These are phyloP conservation scores for Lachnellula willkommii DNA, from an alignment of 2,329 filamentous ascomycete species.

Conservation along the genomic window DNA sequence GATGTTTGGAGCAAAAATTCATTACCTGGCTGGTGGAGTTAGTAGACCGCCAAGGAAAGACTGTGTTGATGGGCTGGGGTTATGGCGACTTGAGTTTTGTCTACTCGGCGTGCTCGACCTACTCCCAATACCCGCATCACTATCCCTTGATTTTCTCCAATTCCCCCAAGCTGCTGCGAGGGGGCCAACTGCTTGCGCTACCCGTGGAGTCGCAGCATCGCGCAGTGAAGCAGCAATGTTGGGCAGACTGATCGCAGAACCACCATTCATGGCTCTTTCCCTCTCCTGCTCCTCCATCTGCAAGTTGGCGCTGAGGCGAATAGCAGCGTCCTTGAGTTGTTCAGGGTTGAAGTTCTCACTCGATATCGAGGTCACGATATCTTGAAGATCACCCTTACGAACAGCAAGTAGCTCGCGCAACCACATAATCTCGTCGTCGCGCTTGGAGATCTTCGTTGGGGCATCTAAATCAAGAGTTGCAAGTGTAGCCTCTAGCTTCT, in stretches of 20 bases:
- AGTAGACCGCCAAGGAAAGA: slow-evolving; percentile 73
- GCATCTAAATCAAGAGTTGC: slow-evolving; percentile 69
- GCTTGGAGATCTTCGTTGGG: slow-evolving; percentile 77
- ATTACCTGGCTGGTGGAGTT: slow-evolving; percentile 67
- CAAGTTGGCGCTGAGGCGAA: slow-evolving; percentile 86
- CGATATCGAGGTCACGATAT: slow-evolving; percentile 78
- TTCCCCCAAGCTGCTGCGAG: slow-evolving; percentile 91
- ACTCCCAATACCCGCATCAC: slow-evolving; percentile 20
- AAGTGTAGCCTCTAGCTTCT: slow-evolving; percentile 72
- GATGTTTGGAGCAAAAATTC: slow-evolving; percentile 30
- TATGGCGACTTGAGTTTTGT: slow-evolving; percentile 30
- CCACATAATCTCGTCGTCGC: slow-evolving; percentile 92
- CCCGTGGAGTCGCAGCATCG: slow-evolving; percentile 72
- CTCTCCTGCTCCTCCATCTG: slow-evolving; percentile 98
- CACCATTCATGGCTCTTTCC: slow-evolving; percentile 72
- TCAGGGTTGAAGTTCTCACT: slow-evolving; percentile 71
- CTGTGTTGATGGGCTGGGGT: slow-evolving; percentile 47
- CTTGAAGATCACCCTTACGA: slow-evolving; percentile 82
- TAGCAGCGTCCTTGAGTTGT: slow-evolving; percentile 80
- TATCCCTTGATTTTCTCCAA: slow-evolving; percentile 64
- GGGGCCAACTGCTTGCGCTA: slow-evolving; percentile 74
- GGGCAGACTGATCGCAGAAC: slow-evolving; percentile 62
- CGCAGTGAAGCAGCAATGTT: slow-evolving; percentile 72
- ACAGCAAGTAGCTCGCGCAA: slow-evolving; percentile 88
- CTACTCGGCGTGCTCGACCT: slow-evolving; percentile 23